These are phyloP conservation scores for Candida palmyrensis DNA, from an alignment of 805 yeast genomes.

Conservation along the genomic window DNA sequence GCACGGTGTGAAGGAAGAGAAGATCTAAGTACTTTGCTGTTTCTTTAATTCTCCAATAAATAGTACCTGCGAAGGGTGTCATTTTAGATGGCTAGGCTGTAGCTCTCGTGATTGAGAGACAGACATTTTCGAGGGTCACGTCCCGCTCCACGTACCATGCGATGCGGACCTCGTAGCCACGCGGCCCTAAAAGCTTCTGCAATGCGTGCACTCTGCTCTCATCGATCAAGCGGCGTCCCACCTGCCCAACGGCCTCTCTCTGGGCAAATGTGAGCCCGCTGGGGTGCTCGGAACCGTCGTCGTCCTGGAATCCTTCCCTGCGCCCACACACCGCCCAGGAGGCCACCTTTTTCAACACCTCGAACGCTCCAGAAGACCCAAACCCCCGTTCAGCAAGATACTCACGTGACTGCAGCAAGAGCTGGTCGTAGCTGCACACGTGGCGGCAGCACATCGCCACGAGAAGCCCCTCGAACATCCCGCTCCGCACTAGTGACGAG, in stretches of 20 bases:
- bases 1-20: constrained; percentile 89
- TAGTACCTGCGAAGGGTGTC: not conserved
- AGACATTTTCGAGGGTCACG: constrained; percentile 68
- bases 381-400: constrained; percentile 33
- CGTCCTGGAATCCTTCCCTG: constrained; percentile 33
- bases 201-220: constrained; percentile 59
- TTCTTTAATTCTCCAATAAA: not conserved
- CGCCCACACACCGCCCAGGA: constrained; percentile 89
- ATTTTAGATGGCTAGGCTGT: too few species aligned
- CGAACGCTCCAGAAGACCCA: constrained; percentile 33
- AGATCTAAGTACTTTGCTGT: constrained; percentile 71
- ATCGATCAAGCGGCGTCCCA: constrained; percentile 71
- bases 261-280: constrained; percentile 40
- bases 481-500: constrained; percentile 15
- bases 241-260: constrained; percentile 57
- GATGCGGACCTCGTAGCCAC: constrained; percentile 43
- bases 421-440: constrained; percentile 58
- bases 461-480: constrained; percentile 48
- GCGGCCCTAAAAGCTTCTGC: constrained; percentile 12
- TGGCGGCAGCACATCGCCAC: constrained; percentile 96
- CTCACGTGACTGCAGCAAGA: constrained; percentile 43
- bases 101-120: too few species aligned
- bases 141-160: constrained; percentile 54
- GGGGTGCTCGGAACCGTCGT: constrained; percentile 37
- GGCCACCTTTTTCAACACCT: constrained; percentile 54